A percentile compares a stretch with the other conserved stretches of the same genome.
phyloP scores from a whole-genome alignment of 163 green algal species.

The Prototheca wickerhamii region DNA sequence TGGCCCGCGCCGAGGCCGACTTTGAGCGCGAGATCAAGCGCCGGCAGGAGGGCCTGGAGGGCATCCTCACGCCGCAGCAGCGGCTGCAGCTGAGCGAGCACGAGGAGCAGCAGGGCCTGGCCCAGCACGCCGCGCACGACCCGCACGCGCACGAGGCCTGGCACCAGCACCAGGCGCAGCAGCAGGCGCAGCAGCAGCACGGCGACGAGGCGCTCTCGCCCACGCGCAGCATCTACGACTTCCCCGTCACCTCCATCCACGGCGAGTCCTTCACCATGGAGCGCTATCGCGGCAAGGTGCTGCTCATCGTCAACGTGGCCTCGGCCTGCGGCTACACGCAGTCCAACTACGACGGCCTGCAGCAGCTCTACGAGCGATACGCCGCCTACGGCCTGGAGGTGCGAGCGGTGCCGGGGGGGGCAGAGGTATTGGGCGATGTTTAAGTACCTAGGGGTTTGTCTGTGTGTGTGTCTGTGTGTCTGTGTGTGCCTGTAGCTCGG shows the following conservation, averaged over 20 bases:
- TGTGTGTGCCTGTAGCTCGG: not conserved
- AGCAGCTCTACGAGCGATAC: slow-evolving; percentile 27
- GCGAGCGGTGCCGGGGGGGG: not conserved
- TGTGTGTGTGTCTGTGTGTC: not conserved
- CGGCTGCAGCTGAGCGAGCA: not conserved
- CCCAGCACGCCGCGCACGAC: not conserved
- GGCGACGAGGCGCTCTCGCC: not conserved
- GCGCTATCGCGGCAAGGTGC: slow-evolving; percentile 9
- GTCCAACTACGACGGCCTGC: slow-evolving; percentile 14
- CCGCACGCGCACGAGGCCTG: not conserved
- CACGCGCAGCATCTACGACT: too few relatives aligned
- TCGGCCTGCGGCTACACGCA: slow-evolving; percentile 25
- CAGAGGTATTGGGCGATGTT: not conserved
- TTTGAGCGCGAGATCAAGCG: not conserved
- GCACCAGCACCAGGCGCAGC: not conserved
- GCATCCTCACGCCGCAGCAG: not conserved
- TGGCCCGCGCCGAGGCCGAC: too few relatives aligned
- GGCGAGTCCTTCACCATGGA: not conserved
- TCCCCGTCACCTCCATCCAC: not conserved
- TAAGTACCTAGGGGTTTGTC: not conserved
- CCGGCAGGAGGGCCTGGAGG: not conserved
- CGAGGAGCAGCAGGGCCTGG: not conserved
- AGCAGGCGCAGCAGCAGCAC: not conserved
- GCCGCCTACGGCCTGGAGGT: slow-evolving; percentile 14
- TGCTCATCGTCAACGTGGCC: slow-evolving; percentile 27